Evolutionary conservation across 208 protist species (phyloP), one percentile per base, ranked within the genome.

Genomic region (Trypanosomatidae sp.): DNA sequence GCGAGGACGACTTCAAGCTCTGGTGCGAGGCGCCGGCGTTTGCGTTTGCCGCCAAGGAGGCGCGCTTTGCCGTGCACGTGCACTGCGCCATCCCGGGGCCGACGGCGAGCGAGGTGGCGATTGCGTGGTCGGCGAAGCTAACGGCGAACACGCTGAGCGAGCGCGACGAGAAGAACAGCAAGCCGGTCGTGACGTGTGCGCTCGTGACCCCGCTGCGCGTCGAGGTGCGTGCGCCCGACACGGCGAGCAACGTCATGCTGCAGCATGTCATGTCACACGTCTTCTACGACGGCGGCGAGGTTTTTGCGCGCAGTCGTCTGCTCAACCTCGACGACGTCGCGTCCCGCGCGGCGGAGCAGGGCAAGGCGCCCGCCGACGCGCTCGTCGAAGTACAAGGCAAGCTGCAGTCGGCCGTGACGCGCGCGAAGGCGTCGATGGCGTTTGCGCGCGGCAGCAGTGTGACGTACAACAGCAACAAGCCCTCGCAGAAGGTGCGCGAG

Each of bases 321-420:
- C 59, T 77, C 42, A 87, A 87, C 57, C 53, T 88, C 5, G 81
- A 87, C 52, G 56, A 52, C 35, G 60, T 91, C 7, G 72, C 70
- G 41, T 66, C 61, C 39, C 33, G 60, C 8, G 69, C 71, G 37
- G 41, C 53, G 26, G 42, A 48, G 18, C 48, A 56, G 38, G 46
- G 67, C 35, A 46, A 56, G 26, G 37, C 43, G 16, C 41, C 55
- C 3, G 49, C 51, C 0, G 61, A 75, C 35, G 50, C 38, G n/a
- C 55, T 69, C 8, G 41, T 57, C 15, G 62, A 52, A 28, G 57
- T 51, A 47, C 61, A 75, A 56, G 27, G 33, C 15, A 20, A 43
- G 16, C 43, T 69, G 40, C 44, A 66, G 44, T 19, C 41, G 21
- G 39, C 63, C 13, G 49, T 79, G 41, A 37, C 10, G 57, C 61